phyloP scores from a whole-genome alignment of 805 yeast species.

The Candida railenensis region DNA sequence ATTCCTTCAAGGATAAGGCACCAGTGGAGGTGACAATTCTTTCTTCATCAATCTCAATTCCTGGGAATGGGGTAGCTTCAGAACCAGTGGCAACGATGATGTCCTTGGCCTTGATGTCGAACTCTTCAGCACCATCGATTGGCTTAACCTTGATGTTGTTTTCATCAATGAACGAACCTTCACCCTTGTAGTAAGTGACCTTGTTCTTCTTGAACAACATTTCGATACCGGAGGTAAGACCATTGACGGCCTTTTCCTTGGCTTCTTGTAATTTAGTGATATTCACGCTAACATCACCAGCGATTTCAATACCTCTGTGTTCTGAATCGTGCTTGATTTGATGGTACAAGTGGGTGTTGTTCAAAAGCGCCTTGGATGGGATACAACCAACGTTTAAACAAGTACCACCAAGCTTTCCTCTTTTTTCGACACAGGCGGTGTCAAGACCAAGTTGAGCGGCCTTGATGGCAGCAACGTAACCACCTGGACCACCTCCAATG shows the following conservation, averaged over 20 bases:
- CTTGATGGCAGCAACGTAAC: constrained; percentile 97
- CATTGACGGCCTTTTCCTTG: constrained; percentile 85
- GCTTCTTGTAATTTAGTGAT: constrained; percentile 82
- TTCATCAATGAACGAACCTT: constrained; percentile 84
- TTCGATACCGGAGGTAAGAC: constrained; percentile 92
- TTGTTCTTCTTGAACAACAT: constrained; percentile 93
- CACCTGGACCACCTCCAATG: constrained; percentile 99
- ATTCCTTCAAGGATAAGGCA: constrained; percentile 75
- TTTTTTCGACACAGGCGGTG: constrained; percentile 95
- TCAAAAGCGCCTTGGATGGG: constrained; percentile 93
- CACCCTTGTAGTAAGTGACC: constrained; percentile 91
- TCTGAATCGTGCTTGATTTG: constrained; percentile 81
- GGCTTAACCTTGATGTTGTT: constrained; percentile 78
- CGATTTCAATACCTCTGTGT: constrained; percentile 87
- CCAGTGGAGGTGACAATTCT: constrained; percentile 97
- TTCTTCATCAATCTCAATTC: constrained; percentile 93
- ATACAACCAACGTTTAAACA: constrained; percentile 99
- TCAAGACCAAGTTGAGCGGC: constrained; percentile 95
- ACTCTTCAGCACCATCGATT: constrained; percentile 74
- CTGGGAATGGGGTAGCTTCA: constrained; percentile 98
- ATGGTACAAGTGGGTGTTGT: constrained; percentile 93
- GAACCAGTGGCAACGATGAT: constrained; percentile 97
- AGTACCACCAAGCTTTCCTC: constrained; percentile 97
- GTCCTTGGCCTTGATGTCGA: constrained; percentile 71
- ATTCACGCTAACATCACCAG: constrained; percentile 70